Conservation (phyloP, 2,329 filamentous ascomycete genomes). For the Fonsecaea nubica region DNA sequence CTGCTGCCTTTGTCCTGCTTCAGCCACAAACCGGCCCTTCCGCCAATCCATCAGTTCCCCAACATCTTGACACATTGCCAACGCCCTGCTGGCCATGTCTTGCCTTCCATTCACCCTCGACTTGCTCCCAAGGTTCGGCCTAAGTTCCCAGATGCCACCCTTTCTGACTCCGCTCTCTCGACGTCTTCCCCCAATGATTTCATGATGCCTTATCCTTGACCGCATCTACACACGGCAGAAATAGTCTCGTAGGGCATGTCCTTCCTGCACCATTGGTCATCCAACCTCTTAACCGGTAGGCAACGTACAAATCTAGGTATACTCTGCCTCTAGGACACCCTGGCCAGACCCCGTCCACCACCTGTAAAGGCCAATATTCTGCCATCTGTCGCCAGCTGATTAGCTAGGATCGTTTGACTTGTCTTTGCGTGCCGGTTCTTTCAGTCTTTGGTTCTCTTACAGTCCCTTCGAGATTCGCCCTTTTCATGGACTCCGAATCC, state of each 20-base stretch:
- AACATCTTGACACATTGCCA: constrained; percentile 3
- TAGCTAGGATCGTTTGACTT: background rate
- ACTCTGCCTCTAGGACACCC: background rate
- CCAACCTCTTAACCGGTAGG: background rate
- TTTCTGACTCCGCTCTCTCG: background rate
- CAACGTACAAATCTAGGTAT: background rate
- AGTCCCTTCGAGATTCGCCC: background rate
- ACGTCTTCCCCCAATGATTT: background rate
- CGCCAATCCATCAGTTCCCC: background rate
- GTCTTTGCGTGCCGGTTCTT: background rate
- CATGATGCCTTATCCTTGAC: constrained; percentile 1
- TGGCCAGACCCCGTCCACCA: background rate
- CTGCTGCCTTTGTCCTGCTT: constrained; percentile 11
- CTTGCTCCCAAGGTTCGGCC: background rate
- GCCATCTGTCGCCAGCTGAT: constrained; percentile 1
- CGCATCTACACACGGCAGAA: background rate
- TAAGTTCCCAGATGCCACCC: background rate
- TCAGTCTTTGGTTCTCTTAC: background rate
- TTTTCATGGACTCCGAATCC: background rate
- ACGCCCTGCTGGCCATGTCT: background rate
- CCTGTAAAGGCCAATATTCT: background rate
- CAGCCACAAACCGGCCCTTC: constrained; percentile 8
- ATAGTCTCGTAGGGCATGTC: background rate
- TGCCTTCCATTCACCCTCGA: background rate
- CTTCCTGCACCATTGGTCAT: background rate